phyloP scores from a whole-genome alignment of 805 yeast species.

The Candida sithepensis region DNA sequence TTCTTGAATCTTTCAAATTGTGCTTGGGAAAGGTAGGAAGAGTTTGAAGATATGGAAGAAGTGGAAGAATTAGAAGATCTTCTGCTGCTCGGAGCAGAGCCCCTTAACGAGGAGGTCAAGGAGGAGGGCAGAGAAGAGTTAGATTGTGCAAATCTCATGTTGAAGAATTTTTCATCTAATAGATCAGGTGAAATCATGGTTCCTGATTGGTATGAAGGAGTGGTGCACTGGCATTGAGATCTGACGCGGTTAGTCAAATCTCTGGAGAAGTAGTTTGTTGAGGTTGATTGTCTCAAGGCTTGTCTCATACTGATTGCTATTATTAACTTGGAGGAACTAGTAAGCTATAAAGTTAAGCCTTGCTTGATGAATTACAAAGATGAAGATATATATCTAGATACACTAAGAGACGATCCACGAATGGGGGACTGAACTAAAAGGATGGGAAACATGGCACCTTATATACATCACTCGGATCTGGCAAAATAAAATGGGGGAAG shows the following conservation, averaged over 20 bases:
- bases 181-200: conserved; percentile 13
- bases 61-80: conserved; percentile 1
- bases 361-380: too few relatives aligned
- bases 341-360: too few relatives aligned
- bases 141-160: conserved; percentile 2
- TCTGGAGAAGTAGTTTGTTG: conserved; percentile 6
- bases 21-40: conserved; percentile 17
- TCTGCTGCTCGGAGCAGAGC: not conserved
- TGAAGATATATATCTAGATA: not conserved
- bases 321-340: too few relatives aligned
- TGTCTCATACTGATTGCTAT: conserved; percentile 9
- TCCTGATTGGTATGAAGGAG: not conserved
- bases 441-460: too few relatives aligned
- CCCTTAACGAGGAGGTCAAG: not conserved
- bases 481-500: too few relatives aligned
- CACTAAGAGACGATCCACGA: too few relatives aligned
- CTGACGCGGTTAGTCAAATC: conserved; percentile 9
- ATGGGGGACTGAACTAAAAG: too few relatives aligned
- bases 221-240: conserved; percentile 5
- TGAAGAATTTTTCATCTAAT: conserved; percentile 12
- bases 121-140: not conserved
- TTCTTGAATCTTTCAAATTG: conserved; percentile 22
- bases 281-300: conserved; percentile 11
- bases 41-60: not conserved
- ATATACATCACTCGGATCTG: too few relatives aligned